Percentiles rank a stretch among this genome's conserved stretches.
These are phyloP conservation scores for Fusarium kyushuense DNA, from an alignment of 2,329 filamentous ascomycete species.

Conservation along the genomic window DNA sequence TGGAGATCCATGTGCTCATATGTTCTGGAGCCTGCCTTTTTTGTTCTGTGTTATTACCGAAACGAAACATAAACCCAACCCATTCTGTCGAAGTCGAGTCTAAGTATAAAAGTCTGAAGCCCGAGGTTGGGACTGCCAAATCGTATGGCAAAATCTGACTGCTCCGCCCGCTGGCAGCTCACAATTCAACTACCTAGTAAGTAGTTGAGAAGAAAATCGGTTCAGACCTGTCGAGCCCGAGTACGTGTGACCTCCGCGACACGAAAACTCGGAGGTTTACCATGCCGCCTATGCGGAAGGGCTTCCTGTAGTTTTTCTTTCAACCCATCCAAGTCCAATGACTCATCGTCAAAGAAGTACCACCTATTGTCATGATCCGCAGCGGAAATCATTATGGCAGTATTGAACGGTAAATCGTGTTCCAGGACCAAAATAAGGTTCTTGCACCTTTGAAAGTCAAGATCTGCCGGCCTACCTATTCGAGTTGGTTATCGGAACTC, in stretches of 20 bases:
- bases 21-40: not conserved
- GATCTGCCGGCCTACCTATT: not conserved
- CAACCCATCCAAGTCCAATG: not conserved
- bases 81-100: too few species aligned
- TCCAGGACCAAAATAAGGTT: not conserved
- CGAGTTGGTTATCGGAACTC: too few species aligned
- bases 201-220: not conserved
- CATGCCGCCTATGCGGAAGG: too few species aligned
- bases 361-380: fast-evolving
- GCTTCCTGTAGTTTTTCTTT: not conserved
- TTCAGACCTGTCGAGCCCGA: not conserved
- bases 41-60: not conserved
- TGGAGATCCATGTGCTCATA: not conserved
- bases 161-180: not conserved
- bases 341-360: not conserved
- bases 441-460: constrained; percentile 1
- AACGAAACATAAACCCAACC: not conserved
- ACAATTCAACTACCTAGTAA: not conserved
- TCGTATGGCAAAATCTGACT: not conserved
- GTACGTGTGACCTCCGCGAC: not conserved
- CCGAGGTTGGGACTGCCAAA: not conserved
- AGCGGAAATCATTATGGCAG: not conserved
- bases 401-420: not conserved
- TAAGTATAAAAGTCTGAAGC: not conserved
- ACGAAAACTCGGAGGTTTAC: too few species aligned